Evolutionary conservation across 1,139 yeast genomes (phyloP).

Genomic region (Hanseniaspora sp.): DNA sequence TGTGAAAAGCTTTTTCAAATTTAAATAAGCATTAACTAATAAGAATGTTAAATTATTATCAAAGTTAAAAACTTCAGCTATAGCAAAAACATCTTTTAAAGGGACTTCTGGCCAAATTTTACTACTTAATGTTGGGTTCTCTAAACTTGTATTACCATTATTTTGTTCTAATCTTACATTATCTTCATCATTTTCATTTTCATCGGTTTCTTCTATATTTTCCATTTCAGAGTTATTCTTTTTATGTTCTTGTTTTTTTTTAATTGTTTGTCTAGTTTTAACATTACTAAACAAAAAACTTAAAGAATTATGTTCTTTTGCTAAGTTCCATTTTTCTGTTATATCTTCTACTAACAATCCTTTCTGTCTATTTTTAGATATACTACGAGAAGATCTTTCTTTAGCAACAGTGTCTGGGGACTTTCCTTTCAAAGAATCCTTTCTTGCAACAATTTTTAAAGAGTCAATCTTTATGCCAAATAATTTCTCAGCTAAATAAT

Average conservation of each 20-base stretch:
- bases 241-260: too few relatives aligned
- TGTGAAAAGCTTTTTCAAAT: not conserved
- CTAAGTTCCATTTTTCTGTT: not conserved
- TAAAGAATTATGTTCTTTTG: not conserved
- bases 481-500: not conserved
- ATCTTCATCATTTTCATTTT: not conserved
- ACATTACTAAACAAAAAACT: not conserved
- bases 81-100: constrained; percentile 4
- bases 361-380: too few relatives aligned
- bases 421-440: constrained; percentile 7
- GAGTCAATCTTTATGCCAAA: not conserved
- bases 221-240: too few relatives aligned
- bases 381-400: not conserved
- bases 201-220: not conserved
- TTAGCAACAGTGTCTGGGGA: not conserved
- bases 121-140: not conserved
- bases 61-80: constrained; percentile 8
- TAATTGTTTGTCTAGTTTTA: too few relatives aligned
- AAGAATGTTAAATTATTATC: constrained; percentile 11
- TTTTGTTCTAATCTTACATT: not conserved
- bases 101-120: constrained; percentile 5
- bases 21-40: not conserved
- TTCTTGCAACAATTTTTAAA: not conserved
- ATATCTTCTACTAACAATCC: not conserved
- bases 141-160: not conserved